phyloP scores from a whole-genome alignment of 345 rosid genomes.

The Acer negundo region DNA sequence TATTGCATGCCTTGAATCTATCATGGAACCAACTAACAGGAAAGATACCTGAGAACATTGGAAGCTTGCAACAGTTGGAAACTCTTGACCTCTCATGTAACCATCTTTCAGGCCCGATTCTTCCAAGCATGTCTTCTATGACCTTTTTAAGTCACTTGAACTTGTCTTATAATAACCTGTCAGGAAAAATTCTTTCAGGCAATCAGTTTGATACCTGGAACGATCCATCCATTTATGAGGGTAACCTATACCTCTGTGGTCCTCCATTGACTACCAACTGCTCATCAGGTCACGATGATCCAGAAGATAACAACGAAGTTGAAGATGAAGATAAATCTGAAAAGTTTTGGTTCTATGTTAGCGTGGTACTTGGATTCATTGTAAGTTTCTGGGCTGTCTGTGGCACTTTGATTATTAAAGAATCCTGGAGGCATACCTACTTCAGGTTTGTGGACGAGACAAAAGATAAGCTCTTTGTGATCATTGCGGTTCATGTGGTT shows the following conservation, averaged over 20 bases:
- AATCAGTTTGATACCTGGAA: slow-evolving; percentile 24
- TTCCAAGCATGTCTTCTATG: slow-evolving; percentile 24
- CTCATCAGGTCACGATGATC: neutral
- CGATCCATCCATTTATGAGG: slow-evolving; percentile 17
- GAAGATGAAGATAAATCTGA: slow-evolving; percentile 6
- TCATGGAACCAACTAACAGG: slow-evolving; percentile 24
- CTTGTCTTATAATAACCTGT: slow-evolving; percentile 30
- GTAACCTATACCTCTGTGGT: slow-evolving; percentile 26
- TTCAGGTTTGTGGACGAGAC: too few relatives aligned
- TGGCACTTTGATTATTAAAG: slow-evolving; percentile 16
- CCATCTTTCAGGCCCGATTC: slow-evolving; percentile 28
- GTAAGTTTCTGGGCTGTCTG: slow-evolving; percentile 29
- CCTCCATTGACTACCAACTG: slow-evolving; percentile 21
- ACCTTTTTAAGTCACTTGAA: slow-evolving; percentile 21
- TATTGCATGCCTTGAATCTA: slow-evolving; percentile 19
- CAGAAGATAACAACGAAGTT: neutral
- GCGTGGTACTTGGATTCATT: slow-evolving; percentile 28
- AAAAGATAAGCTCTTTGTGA: too few relatives aligned
- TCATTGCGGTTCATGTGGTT: too few relatives aligned
- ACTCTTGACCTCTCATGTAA: slow-evolving; percentile 34
- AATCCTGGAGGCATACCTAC: too few relatives aligned
- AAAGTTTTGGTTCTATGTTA: slow-evolving; percentile 21
- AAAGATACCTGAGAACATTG: slow-evolving; percentile 15
- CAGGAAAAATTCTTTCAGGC: slow-evolving; percentile 22
- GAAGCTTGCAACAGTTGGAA: slow-evolving; percentile 17